Evolutionary conservation across 768 basidiomycete species (phyloP).

Genomic region (Tulasnella sp.): DNA sequence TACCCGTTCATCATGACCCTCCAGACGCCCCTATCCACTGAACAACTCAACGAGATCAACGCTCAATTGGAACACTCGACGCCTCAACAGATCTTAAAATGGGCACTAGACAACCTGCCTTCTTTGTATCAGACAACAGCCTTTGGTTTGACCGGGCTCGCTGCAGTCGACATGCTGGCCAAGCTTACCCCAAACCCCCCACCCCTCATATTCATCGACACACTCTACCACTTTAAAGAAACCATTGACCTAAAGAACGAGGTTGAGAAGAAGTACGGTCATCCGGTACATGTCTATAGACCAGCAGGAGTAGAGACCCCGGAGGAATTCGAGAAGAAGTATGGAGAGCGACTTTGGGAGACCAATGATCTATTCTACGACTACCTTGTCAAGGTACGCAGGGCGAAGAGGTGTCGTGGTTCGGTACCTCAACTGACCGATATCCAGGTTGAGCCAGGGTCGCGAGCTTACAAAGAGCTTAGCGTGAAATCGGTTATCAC

Average conservation of each 20-base stretch:
- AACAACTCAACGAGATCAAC: slow-evolving; percentile 61
- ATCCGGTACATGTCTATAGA: slow-evolving; percentile 63
- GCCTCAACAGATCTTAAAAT: slow-evolving; percentile 75
- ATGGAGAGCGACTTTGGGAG: slow-evolving; percentile 81
- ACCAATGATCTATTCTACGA: slow-evolving; percentile 81
- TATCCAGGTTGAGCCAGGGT: slow-evolving; percentile 79
- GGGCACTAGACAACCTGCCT: slow-evolving; percentile 74
- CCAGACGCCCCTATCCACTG: slow-evolving; percentile 45
- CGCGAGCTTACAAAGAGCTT: slow-evolving; percentile 71
- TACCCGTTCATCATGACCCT: slow-evolving; percentile 25
- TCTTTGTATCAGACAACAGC: slow-evolving; percentile 83
- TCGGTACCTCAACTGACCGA: background rate
- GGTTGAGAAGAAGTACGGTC: slow-evolving; percentile 66
- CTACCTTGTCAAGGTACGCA: slow-evolving; percentile 74
- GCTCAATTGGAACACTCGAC: slow-evolving; percentile 55
- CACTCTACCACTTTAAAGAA: slow-evolving; percentile 90
- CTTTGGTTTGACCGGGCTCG: slow-evolving; percentile 90
- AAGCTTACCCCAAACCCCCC: slow-evolving; percentile 58
- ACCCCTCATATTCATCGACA: slow-evolving; percentile 93
- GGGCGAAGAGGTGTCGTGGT: too few relatives aligned
- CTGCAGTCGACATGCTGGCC: slow-evolving; percentile 89
- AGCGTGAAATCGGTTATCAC: slow-evolving; percentile 82
- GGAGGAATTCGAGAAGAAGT: slow-evolving; percentile 64
- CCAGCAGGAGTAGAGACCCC: slow-evolving; percentile 60
- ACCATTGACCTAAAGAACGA: slow-evolving; percentile 81